phyloP scores from a whole-genome alignment of 2,329 filamentous ascomycete species.

The Ustilaginoidea virens region DNA sequence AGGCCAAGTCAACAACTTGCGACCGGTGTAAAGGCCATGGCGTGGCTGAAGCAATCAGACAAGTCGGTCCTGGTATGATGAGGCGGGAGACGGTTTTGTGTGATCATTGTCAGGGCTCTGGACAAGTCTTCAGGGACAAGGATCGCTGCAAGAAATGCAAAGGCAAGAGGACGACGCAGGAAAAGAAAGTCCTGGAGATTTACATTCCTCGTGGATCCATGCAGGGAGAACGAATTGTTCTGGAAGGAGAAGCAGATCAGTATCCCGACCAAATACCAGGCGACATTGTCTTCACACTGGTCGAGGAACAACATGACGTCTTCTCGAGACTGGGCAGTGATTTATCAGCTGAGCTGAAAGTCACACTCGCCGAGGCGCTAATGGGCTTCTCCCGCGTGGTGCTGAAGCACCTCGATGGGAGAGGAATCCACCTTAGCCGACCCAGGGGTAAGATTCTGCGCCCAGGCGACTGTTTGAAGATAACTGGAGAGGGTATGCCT shows the following conservation, averaged over 20 bases:
- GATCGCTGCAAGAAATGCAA: slow-evolving; percentile 99
- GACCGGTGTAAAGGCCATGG: slow-evolving; percentile 73
- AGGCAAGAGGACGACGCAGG: slow-evolving; percentile 69
- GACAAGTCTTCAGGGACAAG: slow-evolving; percentile 83
- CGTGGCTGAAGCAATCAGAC: slow-evolving; percentile 59
- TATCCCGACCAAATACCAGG: slow-evolving; percentile 76
- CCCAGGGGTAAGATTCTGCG: slow-evolving; percentile 69
- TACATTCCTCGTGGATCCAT: slow-evolving; percentile 82
- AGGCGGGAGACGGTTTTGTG: slow-evolving; percentile 69
- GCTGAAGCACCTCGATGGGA: slow-evolving; percentile 80
- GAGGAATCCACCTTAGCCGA: slow-evolving; percentile 71
- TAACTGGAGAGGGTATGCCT: slow-evolving; percentile 89
- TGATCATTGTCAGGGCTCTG: slow-evolving; percentile 71
- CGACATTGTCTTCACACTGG: slow-evolving; percentile 80
- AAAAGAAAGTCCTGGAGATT: slow-evolving; percentile 89
- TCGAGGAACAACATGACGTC: slow-evolving; percentile 63
- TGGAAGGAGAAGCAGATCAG: slow-evolving; percentile 92
- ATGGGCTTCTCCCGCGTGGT: slow-evolving; percentile 84
- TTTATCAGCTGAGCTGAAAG: slow-evolving; percentile 63
- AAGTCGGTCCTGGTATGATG: slow-evolving; percentile 75
- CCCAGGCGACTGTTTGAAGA: slow-evolving; percentile 72
- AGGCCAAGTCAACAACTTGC: slow-evolving; percentile 71
- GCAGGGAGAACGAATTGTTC: slow-evolving; percentile 77
- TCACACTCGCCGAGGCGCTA: slow-evolving; percentile 72
- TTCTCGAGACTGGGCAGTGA: slow-evolving; percentile 79